Base-by-base conservation (phyloP, 1,284 basidiomycete species). In the Trichosporon sp. region DNA sequence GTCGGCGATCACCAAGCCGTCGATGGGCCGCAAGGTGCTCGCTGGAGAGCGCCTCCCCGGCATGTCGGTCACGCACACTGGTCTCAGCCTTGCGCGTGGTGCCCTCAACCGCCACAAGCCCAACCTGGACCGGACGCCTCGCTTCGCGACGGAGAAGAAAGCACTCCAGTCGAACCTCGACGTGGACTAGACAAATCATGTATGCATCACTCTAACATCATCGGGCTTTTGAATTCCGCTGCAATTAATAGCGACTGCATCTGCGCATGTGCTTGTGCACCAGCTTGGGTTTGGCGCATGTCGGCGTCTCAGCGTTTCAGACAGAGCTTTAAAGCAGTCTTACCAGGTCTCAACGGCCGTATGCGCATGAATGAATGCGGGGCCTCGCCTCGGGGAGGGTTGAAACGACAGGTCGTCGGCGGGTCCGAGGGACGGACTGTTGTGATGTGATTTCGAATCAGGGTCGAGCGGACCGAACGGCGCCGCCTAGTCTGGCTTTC, bases 11-110 rank as follows among this genome's bases (percentile, higher is more conserved):
- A 73, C 68, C n/a, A 73, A 69, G 61, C 76, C 78, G 31, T 63
- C 65, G 37, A 35, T 63, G 3, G 81, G 82, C 6, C 72, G 77
- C 51, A 66, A 70, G 56, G 69, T 78, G 40, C 72, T 70, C 12
- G 81, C 84, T 3, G 84, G 84, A 68, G 82, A 84, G 71, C 74
- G 82, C 8, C 67, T 83, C 59, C 75, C 81, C 1, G 84, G 83
- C 43, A 80, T 82, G 76, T 70, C 71, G 26, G 73, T 76, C 11
- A 68, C 71, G 8, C 72, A 76, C 37, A 80, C 82, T 1, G 83
- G 83, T 63, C 74, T 85, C 4, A 78, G 81, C 3, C 72, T 85
- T 0, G 83, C 84, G 7, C 74, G 80, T 32, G 83, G 83, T 21
- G 75, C 73, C 26, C 71, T 84, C 26, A 80, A 75, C 14, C 69